These are phyloP conservation scores for Somion occarium DNA, from an alignment of 1,284 basidiomycete species.

Conservation along the genomic window DNA sequence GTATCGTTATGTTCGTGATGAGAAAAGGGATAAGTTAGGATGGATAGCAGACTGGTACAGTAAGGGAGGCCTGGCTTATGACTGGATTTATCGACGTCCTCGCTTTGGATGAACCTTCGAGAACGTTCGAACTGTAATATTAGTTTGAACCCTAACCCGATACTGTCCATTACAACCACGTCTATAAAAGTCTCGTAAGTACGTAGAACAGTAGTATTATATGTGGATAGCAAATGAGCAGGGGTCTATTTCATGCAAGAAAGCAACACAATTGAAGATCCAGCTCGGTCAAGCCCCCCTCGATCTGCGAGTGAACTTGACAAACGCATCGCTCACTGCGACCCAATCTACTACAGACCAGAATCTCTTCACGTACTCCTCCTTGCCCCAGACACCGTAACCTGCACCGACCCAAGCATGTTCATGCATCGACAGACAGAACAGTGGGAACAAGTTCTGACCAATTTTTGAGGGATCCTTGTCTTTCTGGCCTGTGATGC, in stretches of 20 bases:
- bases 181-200: neutral
- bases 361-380: slow-evolving; percentile 85
- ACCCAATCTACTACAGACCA: slow-evolving; percentile 89
- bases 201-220: neutral
- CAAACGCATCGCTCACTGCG: slow-evolving; percentile 43
- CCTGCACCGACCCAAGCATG: slow-evolving; percentile 88
- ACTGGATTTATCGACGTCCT: neutral
- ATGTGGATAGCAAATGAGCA: neutral
- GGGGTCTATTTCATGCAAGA: neutral
- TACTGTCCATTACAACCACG: neutral
- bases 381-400: slow-evolving; percentile 94
- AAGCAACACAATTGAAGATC: neutral
- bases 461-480: slow-evolving; percentile 30
- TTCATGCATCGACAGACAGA: slow-evolving; percentile 86
- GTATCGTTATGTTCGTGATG: slow-evolving; percentile 1
- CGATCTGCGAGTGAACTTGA: slow-evolving; percentile 7
- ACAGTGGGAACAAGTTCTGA: slow-evolving; percentile 67
- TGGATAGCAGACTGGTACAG: neutral
- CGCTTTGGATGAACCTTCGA: slow-evolving; percentile 10
- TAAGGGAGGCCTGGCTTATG: neutral
- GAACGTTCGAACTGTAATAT: slow-evolving; percentile 9
- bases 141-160: slow-evolving; percentile 11
- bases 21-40: neutral
- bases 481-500: neutral
- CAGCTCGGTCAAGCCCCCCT: too few species aligned